Conservation (phyloP, 2,329 filamentous ascomycete genomes). For the Ophiocordyceps camponoti-saundersi region DNA sequence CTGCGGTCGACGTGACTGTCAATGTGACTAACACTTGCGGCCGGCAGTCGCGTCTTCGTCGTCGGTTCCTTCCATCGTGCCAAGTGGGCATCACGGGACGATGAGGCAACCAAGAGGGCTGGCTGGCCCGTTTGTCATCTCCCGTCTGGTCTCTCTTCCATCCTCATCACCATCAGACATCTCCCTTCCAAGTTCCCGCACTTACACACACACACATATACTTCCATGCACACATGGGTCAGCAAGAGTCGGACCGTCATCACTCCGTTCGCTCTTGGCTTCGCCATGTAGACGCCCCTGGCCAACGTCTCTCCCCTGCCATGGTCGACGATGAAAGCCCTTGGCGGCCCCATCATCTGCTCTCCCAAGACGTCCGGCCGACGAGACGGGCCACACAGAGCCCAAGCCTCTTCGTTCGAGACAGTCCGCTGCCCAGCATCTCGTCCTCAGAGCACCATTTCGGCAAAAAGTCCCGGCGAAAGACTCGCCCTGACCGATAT, state of each 20-base stretch:
- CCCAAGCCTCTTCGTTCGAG: conserved; percentile 1
- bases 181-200: no score
- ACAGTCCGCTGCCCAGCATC: not conserved
- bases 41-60: no score
- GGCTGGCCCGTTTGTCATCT: no score
- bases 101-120: no score
- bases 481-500: conserved; percentile 4
- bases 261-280: conserved; percentile 1
- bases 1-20: no score
- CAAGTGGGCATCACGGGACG: no score
- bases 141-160: no score
- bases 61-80: no score
- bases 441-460: not conserved
- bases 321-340: not conserved
- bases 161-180: no score
- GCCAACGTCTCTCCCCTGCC: not conserved
- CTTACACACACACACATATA: no score
- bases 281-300: not conserved
- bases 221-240: not conserved
- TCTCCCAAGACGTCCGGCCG: not conserved
- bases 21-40: no score
- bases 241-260: not conserved
- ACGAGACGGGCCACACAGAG: not conserved
- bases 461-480: conserved; percentile 1
- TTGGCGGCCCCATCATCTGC: conserved; percentile 1